phyloP scores from a whole-genome alignment of 176 grass and related monocot genomes.

The Triticum timopheevii region DNA sequence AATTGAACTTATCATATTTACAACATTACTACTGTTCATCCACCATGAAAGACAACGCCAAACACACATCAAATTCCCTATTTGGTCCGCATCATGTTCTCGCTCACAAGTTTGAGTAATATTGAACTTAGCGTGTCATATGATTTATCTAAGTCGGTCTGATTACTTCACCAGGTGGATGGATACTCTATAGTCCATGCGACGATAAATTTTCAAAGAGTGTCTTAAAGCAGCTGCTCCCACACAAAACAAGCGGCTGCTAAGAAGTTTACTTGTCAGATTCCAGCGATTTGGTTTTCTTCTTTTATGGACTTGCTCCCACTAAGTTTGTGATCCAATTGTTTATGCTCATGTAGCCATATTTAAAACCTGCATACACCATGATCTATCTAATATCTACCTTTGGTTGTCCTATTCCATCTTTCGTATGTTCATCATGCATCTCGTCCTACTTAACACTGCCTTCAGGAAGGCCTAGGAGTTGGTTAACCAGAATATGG shows the following conservation, averaged over 20 bases:
- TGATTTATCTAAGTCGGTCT: not conserved
- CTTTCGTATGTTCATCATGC: not conserved
- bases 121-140: not conserved
- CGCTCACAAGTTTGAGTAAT: not conserved
- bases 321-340: not conserved
- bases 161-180: not conserved
- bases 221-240: not conserved
- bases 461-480: not conserved
- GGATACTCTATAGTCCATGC: not conserved
- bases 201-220: not conserved
- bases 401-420: not conserved
- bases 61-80: not conserved
- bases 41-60: not conserved
- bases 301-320: not conserved
- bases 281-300: not conserved
- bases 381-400: not conserved
- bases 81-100: not conserved
- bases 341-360: not conserved
- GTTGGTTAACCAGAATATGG: not conserved
- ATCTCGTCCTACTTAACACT: not conserved
- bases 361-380: not conserved
- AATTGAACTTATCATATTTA: not conserved
- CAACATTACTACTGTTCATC: not conserved
- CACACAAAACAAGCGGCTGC: no score
- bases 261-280: not conserved